Percentiles rank a stretch among this genome's conserved stretches.
Conservation (phyloP, 2,329 filamentous ascomycete genomes). For the Dothideomycetes sp. region DNA sequence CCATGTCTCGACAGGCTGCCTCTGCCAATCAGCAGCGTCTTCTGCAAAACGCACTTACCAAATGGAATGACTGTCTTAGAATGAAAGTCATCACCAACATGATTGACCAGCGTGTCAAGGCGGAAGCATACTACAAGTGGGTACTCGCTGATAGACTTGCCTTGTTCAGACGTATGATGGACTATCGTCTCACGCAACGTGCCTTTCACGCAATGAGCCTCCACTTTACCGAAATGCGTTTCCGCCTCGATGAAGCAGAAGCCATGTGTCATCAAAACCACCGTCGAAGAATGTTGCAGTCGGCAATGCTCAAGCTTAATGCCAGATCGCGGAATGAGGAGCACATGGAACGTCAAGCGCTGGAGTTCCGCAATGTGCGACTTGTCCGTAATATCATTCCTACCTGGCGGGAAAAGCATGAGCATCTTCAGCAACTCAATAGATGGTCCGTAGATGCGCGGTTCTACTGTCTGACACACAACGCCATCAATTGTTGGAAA, state of each 20-base stretch:
- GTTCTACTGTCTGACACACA: constrained; percentile 44
- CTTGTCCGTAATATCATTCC: constrained; percentile 26
- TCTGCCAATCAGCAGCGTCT: constrained; percentile 41
- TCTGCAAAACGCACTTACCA: constrained; percentile 45
- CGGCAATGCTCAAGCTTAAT: constrained; percentile 18
- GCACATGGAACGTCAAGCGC: constrained; percentile 24
- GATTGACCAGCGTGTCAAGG: constrained; percentile 44
- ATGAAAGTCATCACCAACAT: constrained; percentile 39
- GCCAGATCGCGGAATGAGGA: constrained; percentile 18
- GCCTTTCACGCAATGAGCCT: constrained; percentile 12
- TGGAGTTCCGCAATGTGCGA: constrained; percentile 30
- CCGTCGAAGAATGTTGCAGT: constrained; percentile 15
- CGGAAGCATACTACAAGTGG: constrained; percentile 51
- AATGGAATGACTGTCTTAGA: constrained; percentile 52
- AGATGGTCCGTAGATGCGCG: constrained; percentile 43
- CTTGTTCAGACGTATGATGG: constrained; percentile 26
- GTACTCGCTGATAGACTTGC: constrained; percentile 38
- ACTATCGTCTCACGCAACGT: constrained; percentile 14
- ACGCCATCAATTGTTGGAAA: constrained; percentile 40
- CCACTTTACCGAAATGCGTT: constrained; percentile 8
- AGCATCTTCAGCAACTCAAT: constrained; percentile 37
- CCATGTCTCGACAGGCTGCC: constrained; percentile 30
- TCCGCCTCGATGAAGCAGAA: constrained; percentile 7
- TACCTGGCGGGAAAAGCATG: constrained; percentile 23
- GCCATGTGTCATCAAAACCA: constrained; percentile 16